Percentiles rank a stretch among this genome's conserved stretches.
These are phyloP conservation scores for Diaporthe helianthi DNA, from an alignment of 2,329 filamentous ascomycete genomes.

Conservation along the genomic window DNA sequence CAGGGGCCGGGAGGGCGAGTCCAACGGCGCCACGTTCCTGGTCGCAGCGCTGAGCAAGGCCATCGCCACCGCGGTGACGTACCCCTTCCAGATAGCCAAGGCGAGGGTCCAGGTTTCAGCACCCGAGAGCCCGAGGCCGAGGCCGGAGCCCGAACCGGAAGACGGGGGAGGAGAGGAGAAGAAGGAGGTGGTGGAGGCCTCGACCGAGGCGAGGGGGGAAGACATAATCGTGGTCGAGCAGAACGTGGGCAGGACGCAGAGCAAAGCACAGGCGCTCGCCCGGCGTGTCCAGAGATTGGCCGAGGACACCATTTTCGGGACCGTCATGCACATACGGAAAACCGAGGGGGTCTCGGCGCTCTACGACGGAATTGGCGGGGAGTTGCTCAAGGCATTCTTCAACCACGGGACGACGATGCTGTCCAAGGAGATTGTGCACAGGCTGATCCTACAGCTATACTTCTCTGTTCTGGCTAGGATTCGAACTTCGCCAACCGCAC, in stretches of 20 bases:
- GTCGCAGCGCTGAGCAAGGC: constrained; percentile 80
- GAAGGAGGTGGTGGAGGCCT: constrained; percentile 37
- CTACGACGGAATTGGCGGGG: constrained; percentile 78
- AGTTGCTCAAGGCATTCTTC: constrained; percentile 84
- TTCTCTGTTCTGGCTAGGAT: constrained; percentile 64
- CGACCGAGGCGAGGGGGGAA: constrained; percentile 16
- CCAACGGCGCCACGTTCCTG: constrained; percentile 49
- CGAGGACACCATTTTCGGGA: constrained; percentile 65
- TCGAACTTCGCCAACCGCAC: constrained; percentile 50
- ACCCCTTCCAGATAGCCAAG: constrained; percentile 88
- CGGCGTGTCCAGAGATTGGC: constrained; percentile 41
- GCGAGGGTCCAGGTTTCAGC: constrained; percentile 73
- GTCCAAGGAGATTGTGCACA: constrained; percentile 80
- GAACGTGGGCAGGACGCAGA: constrained; percentile 39
- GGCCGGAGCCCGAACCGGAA: constrained; percentile 40
- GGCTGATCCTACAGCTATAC: constrained; percentile 74
- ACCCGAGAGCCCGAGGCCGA: constrained; percentile 34
- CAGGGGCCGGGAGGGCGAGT: constrained; percentile 48
- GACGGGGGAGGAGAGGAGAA: constrained; percentile 42
- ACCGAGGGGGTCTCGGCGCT: constrained; percentile 72
- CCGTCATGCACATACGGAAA: constrained; percentile 63
- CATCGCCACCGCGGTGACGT: constrained; percentile 77
- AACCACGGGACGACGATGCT: constrained; percentile 88
- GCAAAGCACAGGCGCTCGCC: constrained; percentile 40
- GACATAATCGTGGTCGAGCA: not conserved